Evolutionary conservation across 2,329 filamentous ascomycete species (phyloP).

Genomic region (Chrysoporthe austroafricana): DNA sequence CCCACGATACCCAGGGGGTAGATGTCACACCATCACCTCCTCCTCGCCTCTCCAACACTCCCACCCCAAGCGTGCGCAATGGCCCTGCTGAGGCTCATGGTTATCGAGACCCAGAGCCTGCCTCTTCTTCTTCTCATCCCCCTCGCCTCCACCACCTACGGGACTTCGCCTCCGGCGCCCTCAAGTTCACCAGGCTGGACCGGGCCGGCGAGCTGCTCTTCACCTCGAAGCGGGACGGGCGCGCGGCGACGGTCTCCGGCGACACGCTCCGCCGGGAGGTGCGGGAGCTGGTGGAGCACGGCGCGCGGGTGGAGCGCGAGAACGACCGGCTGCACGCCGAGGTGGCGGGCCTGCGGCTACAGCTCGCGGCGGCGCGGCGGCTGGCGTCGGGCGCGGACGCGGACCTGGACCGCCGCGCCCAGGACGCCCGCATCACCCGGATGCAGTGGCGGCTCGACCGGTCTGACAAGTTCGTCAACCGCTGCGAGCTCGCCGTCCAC

Average conservation of each 20-base stretch:
- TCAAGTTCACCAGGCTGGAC: constrained; percentile 33
- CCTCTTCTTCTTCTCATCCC: constrained; percentile 52
- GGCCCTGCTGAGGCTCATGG: not conserved
- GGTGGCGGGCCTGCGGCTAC: constrained; percentile 53
- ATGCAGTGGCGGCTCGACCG: constrained; percentile 58
- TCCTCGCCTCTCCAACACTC: not conserved
- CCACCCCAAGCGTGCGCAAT: too few species aligned
- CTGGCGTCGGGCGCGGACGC: constrained; percentile 37
- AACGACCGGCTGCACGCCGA: constrained; percentile 57
- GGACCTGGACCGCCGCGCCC: constrained; percentile 46
- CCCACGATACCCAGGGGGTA: not conserved
- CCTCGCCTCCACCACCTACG: constrained; percentile 59
- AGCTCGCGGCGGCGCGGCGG: constrained; percentile 48
- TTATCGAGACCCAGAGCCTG: not conserved
- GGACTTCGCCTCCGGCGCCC: constrained; percentile 47
- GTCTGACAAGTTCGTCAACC: constrained; percentile 60
- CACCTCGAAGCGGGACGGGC: constrained; percentile 48
- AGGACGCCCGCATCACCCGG: constrained; percentile 64
- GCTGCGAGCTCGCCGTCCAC: constrained; percentile 66
- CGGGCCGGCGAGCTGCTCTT: constrained; percentile 47
- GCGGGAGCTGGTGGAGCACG: constrained; percentile 58
- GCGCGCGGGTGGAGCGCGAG: constrained; percentile 59
- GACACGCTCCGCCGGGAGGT: constrained; percentile 66
- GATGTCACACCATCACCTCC: not conserved
- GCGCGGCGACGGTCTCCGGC: constrained; percentile 61